Evolutionary conservation across 2,329 filamentous ascomycete species (phyloP).

Genomic region (Stylonectria norvegica): DNA sequence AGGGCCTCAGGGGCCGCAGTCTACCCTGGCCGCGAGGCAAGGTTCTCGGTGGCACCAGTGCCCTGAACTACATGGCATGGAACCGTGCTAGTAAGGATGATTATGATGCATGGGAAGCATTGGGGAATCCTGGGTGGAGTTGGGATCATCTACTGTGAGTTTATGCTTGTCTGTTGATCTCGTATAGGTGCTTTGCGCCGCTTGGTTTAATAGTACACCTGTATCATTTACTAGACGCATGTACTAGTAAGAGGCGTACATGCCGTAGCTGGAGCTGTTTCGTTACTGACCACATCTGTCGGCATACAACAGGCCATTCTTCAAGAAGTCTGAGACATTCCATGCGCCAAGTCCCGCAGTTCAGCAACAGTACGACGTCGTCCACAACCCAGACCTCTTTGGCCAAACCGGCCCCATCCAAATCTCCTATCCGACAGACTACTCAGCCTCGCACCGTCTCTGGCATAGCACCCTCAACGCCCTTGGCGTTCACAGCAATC

Average conservation of each 20-base stretch:
- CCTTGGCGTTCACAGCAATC: conserved; percentile 39
- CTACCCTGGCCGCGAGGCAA: conserved; percentile 43
- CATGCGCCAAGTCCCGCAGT: conserved; percentile 36
- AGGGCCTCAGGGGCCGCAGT: conserved; percentile 35
- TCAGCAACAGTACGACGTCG: conserved; percentile 33
- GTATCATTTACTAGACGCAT: too few species aligned
- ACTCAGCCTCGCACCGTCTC: conserved; percentile 39
- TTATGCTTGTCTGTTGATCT: too few species aligned
- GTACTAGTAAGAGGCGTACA: too few species aligned
- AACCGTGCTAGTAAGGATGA: conserved; percentile 45
- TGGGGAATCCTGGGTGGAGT: conserved; percentile 58
- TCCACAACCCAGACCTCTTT: conserved; percentile 38
- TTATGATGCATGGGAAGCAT: conserved; percentile 53
- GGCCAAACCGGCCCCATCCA: conserved; percentile 47
- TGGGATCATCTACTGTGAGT: conserved; percentile 44
- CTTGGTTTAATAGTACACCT: too few species aligned
- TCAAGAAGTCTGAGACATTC: conserved; percentile 49
- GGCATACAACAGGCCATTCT: conserved; percentile 40
- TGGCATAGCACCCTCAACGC: conserved; percentile 47
- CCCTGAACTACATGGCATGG: conserved; percentile 58
- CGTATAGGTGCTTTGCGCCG: too few species aligned
- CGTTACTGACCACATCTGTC: conserved; percentile 5
- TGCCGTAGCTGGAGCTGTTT: too few species aligned
- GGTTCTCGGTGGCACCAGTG: conserved; percentile 60
- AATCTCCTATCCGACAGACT: conserved; percentile 42